Evolutionary conservation across 805 yeast genomes (phyloP).

Genomic region (Zygotorulaspora florentina): DNA sequence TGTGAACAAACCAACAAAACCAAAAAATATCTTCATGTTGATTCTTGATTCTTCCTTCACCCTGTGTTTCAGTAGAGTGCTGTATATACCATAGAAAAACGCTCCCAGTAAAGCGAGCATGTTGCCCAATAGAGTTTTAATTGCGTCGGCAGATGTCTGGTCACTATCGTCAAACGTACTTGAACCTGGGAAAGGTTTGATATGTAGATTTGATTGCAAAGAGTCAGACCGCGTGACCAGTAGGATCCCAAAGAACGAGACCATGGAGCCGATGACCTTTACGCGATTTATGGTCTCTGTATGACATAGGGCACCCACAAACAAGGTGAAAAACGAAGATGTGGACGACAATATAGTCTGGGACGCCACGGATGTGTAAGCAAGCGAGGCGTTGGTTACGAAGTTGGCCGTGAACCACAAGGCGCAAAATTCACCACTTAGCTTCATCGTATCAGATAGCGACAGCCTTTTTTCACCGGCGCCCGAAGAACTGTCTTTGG

Average conservation of each 20-base stretch:
- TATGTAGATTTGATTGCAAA: constrained; percentile 3
- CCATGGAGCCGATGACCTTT: constrained; percentile 64
- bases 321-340: constrained; percentile 84
- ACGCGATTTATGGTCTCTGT: constrained; percentile 63
- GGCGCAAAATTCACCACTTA: constrained; percentile 77
- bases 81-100: constrained; percentile 83
- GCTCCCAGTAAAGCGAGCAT: constrained; percentile 80
- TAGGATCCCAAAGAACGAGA: constrained; percentile 74
- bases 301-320: constrained; percentile 69
- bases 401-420: constrained; percentile 91
- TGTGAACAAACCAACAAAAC: constrained; percentile 88
- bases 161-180: constrained; percentile 18
- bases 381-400: constrained; percentile 79
- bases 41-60: constrained; percentile 71
- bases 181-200: constrained; percentile 13
- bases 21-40: constrained; percentile 86
- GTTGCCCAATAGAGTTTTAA: constrained; percentile 60
- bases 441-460: constrained; percentile 59
- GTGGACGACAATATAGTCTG: constrained; percentile 93
- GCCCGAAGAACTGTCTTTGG: constrained; percentile 11
- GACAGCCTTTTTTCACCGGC: constrained; percentile 19
- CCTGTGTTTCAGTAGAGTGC: constrained; percentile 71
- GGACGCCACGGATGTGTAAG: constrained; percentile 88
- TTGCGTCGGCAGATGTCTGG: constrained; percentile 18
- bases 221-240: constrained; percentile 72